Conservation (phyloP, 441 rosid genomes). For the Erodium moschatum region DNA sequence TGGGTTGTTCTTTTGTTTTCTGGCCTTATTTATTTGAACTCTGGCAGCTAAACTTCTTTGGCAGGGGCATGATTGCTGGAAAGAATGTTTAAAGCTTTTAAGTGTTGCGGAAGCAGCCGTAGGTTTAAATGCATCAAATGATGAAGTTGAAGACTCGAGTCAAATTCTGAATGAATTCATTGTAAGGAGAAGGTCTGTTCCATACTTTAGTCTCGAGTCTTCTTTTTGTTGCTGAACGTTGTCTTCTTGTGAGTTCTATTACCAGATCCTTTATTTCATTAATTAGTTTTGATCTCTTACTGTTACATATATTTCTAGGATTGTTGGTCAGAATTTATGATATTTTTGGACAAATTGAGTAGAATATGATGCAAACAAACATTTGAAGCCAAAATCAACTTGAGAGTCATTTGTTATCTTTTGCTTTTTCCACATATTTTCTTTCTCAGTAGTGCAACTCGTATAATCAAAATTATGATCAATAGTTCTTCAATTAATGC, state of each 20-base stretch:
- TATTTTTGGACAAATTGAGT: neutral
- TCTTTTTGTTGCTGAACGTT: neutral
- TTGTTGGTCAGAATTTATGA: neutral
- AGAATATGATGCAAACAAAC: neutral
- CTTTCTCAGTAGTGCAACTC: neutral
- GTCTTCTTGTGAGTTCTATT: neutral
- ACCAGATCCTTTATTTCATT: neutral
- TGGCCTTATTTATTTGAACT: constrained; percentile 12
- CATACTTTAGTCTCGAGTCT: neutral
- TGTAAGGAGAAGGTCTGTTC: constrained; percentile 66
- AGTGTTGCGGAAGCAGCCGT: constrained; percentile 53
- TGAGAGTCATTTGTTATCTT: neutral
- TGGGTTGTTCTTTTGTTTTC: neutral
- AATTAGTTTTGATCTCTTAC: too few relatives aligned
- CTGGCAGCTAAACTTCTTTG: constrained; percentile 68
- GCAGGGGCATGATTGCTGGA: constrained; percentile 87
- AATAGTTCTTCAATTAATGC: neutral
- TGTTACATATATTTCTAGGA: neutral
- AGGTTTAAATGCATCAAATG: constrained; percentile 24
- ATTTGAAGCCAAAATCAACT: constrained; percentile 4
- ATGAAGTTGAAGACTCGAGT: constrained; percentile 27
- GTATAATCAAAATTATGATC: neutral
- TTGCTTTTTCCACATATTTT: neutral
- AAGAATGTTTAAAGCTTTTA: constrained; percentile 61
- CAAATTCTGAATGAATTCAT: constrained; percentile 31